Conservation (phyloP, 257 asterid genomes). For the Solanum lycopersicoides region DNA sequence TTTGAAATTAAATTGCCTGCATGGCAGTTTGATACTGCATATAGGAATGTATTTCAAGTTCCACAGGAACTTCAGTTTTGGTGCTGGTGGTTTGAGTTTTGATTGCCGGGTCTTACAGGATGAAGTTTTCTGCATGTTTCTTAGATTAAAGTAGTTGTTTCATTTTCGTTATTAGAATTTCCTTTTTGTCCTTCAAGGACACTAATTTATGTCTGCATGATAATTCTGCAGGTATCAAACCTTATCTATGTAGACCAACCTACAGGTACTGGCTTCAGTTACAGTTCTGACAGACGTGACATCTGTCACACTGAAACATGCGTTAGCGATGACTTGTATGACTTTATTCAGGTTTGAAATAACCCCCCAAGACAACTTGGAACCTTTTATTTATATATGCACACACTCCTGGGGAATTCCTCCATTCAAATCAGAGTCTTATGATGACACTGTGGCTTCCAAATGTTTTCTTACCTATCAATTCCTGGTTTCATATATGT, state of each 20-base stretch:
- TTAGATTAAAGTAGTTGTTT: neutral
- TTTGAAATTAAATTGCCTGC: neutral
- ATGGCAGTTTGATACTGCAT: neutral
- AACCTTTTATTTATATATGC: neutral
- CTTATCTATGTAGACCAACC: constrained; percentile 95
- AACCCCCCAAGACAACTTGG: neutral
- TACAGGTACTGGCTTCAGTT: constrained; percentile 96
- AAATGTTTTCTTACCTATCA: neutral
- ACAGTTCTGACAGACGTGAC: constrained; percentile 73
- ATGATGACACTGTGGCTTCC: neutral
- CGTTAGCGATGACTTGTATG: constrained; percentile 87
- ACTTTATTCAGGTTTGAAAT: constrained; percentile 69
- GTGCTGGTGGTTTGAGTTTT: neutral
- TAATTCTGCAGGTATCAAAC: constrained; percentile 70
- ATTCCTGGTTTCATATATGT: neutral
- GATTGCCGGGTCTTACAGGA: neutral
- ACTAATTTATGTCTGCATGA: neutral
- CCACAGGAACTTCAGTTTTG: neutral
- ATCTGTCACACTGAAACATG: constrained; percentile 76
- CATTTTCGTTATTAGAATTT: neutral
- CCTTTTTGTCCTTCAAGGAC: neutral
- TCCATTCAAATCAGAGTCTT: neutral
- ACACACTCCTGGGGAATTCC: neutral
- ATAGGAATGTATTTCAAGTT: neutral
- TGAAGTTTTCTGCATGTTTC: neutral